Conservation (phyloP, 208 protist species). For the Leishmania aethiopica region DNA sequence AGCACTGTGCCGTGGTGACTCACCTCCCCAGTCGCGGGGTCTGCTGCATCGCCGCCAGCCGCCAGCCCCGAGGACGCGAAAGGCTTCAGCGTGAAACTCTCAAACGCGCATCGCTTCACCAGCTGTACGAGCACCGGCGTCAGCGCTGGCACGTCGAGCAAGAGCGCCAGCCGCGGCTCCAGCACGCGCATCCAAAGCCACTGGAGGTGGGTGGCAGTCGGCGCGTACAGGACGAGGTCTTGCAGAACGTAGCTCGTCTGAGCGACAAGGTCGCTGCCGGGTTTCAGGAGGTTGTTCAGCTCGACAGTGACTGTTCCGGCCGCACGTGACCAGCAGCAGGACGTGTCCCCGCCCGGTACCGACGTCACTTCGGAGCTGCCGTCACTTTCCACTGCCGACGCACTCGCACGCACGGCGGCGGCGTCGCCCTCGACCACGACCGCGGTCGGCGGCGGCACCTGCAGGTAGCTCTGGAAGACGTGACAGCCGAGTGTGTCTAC, state of each 20-base stretch:
- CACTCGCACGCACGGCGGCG: conserved; percentile 6
- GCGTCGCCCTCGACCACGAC: conserved; percentile 53
- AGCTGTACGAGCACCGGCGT: conserved; percentile 62
- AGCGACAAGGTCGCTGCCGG: conserved; percentile 47
- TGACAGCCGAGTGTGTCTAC: conserved; percentile 75
- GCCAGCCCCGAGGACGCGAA: conserved; percentile 2
- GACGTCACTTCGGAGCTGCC: not conserved
- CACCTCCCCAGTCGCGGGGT: conserved; percentile 13
- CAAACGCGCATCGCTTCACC: conserved; percentile 76
- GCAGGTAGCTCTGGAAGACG: conserved; percentile 85
- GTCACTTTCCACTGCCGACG: not conserved
- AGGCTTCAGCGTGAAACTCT: conserved; percentile 19
- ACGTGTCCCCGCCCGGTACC: conserved; percentile 19
- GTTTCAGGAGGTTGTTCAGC: conserved; percentile 56
- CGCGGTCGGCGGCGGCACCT: conserved; percentile 47
- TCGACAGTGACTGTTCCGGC: conserved; percentile 46
- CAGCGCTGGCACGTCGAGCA: conserved; percentile 48
- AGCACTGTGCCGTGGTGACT: conserved; percentile 39
- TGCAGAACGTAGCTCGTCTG: conserved; percentile 73
- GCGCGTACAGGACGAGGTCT: conserved; percentile 80
- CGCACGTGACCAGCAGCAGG: conserved; percentile 71
- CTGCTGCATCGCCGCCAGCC: not conserved
- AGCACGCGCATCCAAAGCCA: conserved; percentile 70
- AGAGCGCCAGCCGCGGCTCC: conserved; percentile 35
- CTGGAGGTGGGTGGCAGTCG: conserved; percentile 63